Evolutionary conservation across 2,329 filamentous ascomycete genomes (phyloP).

Genomic region (Sporothrix globosa): DNA sequence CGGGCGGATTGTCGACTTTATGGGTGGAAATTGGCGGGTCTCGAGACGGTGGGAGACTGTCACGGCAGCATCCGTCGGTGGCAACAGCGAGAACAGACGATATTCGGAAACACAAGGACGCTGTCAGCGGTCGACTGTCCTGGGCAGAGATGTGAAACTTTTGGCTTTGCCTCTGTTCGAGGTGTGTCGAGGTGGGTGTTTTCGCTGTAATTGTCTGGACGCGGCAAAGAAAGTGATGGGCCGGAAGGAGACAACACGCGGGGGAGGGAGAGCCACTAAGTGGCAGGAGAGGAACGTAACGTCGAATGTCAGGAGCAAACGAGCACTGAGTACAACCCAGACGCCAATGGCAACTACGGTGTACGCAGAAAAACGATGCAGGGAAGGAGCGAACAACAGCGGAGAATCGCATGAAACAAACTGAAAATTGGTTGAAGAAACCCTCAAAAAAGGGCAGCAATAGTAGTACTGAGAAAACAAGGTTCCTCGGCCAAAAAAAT

Average conservation of each 20-base stretch:
- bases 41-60: not conserved
- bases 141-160: slow-evolving; percentile 20
- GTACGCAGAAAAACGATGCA: not conserved
- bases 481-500: not conserved
- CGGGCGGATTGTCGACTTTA: not conserved
- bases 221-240: slow-evolving; percentile 11
- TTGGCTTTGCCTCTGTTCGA: not conserved
- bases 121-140: not conserved
- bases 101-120: not conserved
- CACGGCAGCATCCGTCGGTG: not conserved
- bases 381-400: not conserved
- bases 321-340: not conserved
- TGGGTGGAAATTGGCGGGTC: not conserved
- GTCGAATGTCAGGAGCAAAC: not conserved
- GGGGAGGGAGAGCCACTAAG: slow-evolving; percentile 6
- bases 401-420: not conserved
- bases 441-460: not conserved
- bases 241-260: slow-evolving; percentile 26
- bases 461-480: not conserved
- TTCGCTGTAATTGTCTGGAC: slow-evolving; percentile 18
- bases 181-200: not conserved
- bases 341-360: slow-evolving; percentile 1
- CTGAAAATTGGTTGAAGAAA: not conserved
- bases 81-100: not conserved
- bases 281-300: not conserved